phyloP scores from a whole-genome alignment of 768 basidiomycete species.

The Leccinum broughii region DNA sequence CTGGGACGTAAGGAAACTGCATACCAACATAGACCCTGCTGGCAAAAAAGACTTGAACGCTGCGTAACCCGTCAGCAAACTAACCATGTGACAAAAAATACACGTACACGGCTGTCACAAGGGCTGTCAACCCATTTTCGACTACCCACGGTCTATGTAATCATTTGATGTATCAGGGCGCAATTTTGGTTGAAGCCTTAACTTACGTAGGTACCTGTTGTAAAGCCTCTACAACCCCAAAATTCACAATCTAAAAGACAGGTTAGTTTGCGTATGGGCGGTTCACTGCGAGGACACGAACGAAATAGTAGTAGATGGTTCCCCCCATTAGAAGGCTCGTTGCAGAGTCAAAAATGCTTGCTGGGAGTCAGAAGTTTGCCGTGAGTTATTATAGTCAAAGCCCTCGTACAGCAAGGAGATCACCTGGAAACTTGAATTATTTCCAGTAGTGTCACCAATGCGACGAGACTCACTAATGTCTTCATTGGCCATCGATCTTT shows the following conservation, averaged over 20 bases:
- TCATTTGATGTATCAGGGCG: slow-evolving; percentile 1
- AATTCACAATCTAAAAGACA: slow-evolving; percentile 12
- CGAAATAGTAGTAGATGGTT: slow-evolving; percentile 23
- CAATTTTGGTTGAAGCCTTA: background rate
- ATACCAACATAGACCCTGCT: slow-evolving; percentile 13
- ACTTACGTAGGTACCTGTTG: slow-evolving; percentile 12
- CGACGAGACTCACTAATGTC: slow-evolving; percentile 12
- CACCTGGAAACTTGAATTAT: slow-evolving; percentile 5
- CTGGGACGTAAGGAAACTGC: background rate
- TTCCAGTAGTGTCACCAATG: background rate
- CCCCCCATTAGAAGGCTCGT: slow-evolving; percentile 18
- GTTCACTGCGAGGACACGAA: slow-evolving; percentile 4
- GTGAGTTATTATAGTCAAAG: background rate
- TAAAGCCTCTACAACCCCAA: slow-evolving; percentile 11
- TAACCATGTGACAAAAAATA: background rate
- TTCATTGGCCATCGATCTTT: slow-evolving; percentile 17
- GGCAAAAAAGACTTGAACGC: slow-evolving; percentile 17
- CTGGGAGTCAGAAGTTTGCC: slow-evolving; percentile 1
- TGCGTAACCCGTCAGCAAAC: slow-evolving; percentile 4
- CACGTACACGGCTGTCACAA: slow-evolving; percentile 19
- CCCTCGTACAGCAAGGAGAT: slow-evolving; percentile 16
- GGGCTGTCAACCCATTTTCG: slow-evolving; percentile 16
- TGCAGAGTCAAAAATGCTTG: slow-evolving; percentile 19
- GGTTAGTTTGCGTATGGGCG: background rate
- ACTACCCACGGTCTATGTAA: slow-evolving; percentile 17